phyloP scores from a whole-genome alignment of 2,329 filamentous ascomycete species.

The Sclerotinia sclerotiorum region DNA sequence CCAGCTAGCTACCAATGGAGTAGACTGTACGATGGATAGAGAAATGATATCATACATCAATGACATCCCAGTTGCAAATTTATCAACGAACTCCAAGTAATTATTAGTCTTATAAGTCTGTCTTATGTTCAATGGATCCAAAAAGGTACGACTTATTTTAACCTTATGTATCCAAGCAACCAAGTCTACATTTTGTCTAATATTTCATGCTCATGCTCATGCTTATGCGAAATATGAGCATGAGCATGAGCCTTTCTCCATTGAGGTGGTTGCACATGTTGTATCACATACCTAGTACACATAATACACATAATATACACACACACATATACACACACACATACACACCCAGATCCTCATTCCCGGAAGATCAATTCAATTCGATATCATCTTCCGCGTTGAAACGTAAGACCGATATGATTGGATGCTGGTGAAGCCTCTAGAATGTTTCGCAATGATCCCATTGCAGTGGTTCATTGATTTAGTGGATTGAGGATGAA shows the following conservation, averaged over 20 bases:
- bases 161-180: too few relatives aligned
- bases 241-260: not conserved
- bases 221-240: too few relatives aligned
- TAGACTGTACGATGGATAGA: not conserved
- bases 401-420: slow-evolving; percentile 11
- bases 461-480: slow-evolving; percentile 11
- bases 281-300: not conserved
- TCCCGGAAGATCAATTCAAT: slow-evolving; percentile 12
- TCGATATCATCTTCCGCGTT: slow-evolving; percentile 3
- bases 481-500: slow-evolving; percentile 9
- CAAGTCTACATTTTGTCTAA: not conserved
- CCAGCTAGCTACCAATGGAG: not conserved
- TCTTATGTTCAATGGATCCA: not conserved
- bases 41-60: slow-evolving; percentile 18
- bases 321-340: not conserved
- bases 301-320: not conserved
- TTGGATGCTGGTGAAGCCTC: slow-evolving; percentile 13
- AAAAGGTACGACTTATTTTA: not conserved
- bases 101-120: too few relatives aligned
- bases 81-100: not conserved
- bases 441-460: slow-evolving; percentile 19
- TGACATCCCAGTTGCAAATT: not conserved
- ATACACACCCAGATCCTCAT: not conserved
- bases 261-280: slow-evolving; percentile 4
- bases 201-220: too few relatives aligned